Base-by-base conservation (phyloP, 2,329 filamentous ascomycete genomes). In the Fusarium incarnatum region DNA sequence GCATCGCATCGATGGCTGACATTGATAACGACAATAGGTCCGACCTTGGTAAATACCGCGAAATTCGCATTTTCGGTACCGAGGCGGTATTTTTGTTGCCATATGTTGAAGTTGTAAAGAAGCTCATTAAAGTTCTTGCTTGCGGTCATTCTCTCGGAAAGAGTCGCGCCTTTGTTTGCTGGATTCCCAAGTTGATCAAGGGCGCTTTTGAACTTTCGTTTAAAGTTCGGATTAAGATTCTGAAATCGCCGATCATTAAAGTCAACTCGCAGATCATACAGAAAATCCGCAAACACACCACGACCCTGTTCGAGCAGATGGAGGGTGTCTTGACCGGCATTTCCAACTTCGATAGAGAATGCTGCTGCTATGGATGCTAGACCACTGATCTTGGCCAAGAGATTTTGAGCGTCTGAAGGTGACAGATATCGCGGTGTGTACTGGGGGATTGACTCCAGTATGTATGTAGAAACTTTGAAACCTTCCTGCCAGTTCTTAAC, bases 291-390 rank as follows among this genome's bases (percentile, higher is more conserved):
- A 0, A 40, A 27, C 0, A 57, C 34, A 9, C 55, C 32, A 0
- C 55, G 46, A 13, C 55, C 55, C 0, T 13, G 27, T 25, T 57
- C 55, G 3, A 57, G 5, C 1, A 53, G 8, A 7, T 23, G 6
- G 0, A 57, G 34, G 12, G 9, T 32, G 3, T 23, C 32, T 0
- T 18, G 16, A 4, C 41, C 55, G 2, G 0, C 1, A 4, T 42
- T 54, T 0, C 20, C 13, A 1, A 1, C 5, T 11, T 57, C 25
- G 0, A 54, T 4, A 0, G 55, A 42, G 2, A 57, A 42, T 6
- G 55, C 32, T 1, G 47, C 32, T 1, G 23, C 55, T 11, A 54
- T 22, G 6, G 46, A 57, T 3, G 55, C 55, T 0, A 57, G 34
- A 1, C 55, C 47, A 13, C 46, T 57, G 1, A 57, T 53, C 12